Evolutionary conservation across 2,329 filamentous ascomycete genomes (phyloP), one percentile per base, ranked within the genome.

Genomic region (Hymenoscyphus repandus): DNA sequence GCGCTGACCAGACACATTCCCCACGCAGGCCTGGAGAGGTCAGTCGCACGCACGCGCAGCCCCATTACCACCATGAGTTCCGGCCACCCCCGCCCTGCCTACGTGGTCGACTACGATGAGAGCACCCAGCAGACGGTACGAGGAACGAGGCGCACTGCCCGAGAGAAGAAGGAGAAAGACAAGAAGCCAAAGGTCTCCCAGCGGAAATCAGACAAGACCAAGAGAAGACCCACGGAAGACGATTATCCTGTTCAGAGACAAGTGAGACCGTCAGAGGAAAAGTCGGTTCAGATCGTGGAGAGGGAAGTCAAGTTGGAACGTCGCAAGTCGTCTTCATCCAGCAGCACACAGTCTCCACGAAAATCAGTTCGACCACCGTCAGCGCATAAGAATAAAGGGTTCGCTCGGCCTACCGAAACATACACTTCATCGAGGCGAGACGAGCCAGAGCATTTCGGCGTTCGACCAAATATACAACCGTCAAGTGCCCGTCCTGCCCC

Each of bases 91-190:
- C 54, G 55, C 39, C 56, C 61, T n/a, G 59, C 58, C 31, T 64
- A 61, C 49, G 49, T 58, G 18, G 61, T 61, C 32, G 62, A 64
- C 27, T 47, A 55, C 45, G 62, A 63, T 38, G 62, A 63, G 45
- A 45, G 51, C 10, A 52, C 54, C 11, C 59, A 59, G 13, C 52
- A 45, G 41, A 39, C 53, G 30, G 47, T 63, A 37, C 56, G 50
- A 47, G 58, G 52, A 7, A 62, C 54, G 39, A 45, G 59, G 45
- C 57, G 53, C 31, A 56, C 52, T 48, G 63, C 63, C 31, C 56
- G 56, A 50, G 52, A 53, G 18, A 45, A 48, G 38, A 59, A 27
- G 22, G 22, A 27, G 22, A 27, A 27, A 7, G 22, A 27, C 7
- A 27, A 27, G 4, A 27, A 54, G 45, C 49, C 53, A 30, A 57